Evolutionary conservation across 164 flowering plant species (phyloP).

Genomic region (Cinnamomum micranthum): DNA sequence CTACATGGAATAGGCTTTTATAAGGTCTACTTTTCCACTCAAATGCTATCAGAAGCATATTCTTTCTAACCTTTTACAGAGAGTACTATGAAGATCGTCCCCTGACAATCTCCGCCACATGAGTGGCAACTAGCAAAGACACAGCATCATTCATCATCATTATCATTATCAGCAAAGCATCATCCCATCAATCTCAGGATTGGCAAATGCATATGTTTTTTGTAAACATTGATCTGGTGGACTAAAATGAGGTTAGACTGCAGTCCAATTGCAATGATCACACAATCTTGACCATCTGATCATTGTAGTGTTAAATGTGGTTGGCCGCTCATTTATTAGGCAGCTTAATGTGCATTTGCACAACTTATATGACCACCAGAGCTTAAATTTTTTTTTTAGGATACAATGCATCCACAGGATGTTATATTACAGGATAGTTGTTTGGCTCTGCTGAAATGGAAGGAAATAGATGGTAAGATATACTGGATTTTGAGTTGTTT

Average conservation of each 20-base stretch:
- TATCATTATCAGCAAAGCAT: no score
- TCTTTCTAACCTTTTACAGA: no score
- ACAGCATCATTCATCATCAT: no score
- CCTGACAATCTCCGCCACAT: no score
- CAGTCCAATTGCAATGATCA: neutral
- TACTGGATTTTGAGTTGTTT: neutral
- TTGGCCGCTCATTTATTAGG: no score
- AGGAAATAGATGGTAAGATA: neutral
- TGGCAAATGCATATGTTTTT: neutral
- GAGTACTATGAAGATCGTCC: no score
- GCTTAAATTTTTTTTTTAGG: neutral
- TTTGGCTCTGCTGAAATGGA: neutral
- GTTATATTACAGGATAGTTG: neutral
- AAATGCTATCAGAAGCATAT: no score
- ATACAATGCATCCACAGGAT: neutral
- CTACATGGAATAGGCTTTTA: no score
- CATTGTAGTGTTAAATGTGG: neutral
- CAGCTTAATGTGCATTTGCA: no score
- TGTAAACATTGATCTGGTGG: neutral
- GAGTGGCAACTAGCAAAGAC: no score
- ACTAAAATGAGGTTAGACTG: neutral
- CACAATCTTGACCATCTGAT: neutral
- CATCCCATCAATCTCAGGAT: no score
- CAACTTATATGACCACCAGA: neutral
- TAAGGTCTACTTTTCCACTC: no score